phyloP scores from a whole-genome alignment of 306 rosid genomes.

The Fragaria vesca region DNA sequence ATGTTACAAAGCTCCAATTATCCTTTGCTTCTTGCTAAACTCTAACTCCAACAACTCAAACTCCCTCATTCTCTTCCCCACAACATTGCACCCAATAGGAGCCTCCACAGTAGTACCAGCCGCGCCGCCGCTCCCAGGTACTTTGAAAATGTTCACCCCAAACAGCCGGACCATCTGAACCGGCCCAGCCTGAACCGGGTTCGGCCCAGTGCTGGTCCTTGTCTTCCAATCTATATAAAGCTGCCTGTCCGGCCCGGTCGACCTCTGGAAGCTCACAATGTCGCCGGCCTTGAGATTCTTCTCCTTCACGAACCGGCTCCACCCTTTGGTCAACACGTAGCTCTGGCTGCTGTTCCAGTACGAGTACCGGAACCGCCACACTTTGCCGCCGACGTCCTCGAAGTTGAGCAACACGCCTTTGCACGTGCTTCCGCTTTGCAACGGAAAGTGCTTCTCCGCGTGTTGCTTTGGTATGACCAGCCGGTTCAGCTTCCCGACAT shows the following conservation, averaged over 20 bases:
- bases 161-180: constrained; percentile 78
- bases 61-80: constrained; percentile 66
- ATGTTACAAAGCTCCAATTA: constrained; percentile 82
- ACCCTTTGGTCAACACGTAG: constrained; percentile 87
- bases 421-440: constrained; percentile 42
- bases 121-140: constrained; percentile 37
- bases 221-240: constrained; percentile 75
- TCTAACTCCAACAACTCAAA: constrained; percentile 61
- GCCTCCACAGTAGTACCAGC: constrained; percentile 10
- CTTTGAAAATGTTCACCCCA: constrained; percentile 85
- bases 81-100: constrained; percentile 5
- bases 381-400: constrained; percentile 90
- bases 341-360: constrained; percentile 99
- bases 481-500: constrained; percentile 87
- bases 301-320: constrained; percentile 98
- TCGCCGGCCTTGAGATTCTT: constrained; percentile 88
- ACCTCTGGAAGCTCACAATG: constrained; percentile 66
- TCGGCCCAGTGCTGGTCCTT: constrained; percentile 10
- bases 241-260: constrained; percentile 72
- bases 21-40: constrained; percentile 77
- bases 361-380: constrained; percentile 94
- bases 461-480: constrained; percentile 92
- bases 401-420: constrained; percentile 72
- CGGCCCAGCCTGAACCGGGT: constrained; percentile 24
- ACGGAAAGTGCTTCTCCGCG: constrained; percentile 92